Conservation (phyloP, 1,139 yeast species). For the Saccharomycopsis crataegensis region DNA sequence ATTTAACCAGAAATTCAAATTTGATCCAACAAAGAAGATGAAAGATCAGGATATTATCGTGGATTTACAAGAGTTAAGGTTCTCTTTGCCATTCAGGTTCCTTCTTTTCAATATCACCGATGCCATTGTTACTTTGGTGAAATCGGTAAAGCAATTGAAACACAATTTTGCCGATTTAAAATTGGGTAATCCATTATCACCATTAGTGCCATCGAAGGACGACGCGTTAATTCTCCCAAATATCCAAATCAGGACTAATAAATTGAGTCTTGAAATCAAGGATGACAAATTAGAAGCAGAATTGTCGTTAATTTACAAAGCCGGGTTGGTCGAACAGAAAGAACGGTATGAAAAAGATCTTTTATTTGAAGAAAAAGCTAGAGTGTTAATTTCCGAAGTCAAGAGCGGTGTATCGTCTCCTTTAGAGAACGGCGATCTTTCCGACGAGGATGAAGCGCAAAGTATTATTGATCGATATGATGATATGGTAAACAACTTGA, state of each 20-base stretch:
- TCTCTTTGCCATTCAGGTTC: conserved; percentile 15
- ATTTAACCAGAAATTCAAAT: neutral
- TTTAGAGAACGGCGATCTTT: neutral
- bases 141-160: conserved; percentile 49
- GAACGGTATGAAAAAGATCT: conserved; percentile 51
- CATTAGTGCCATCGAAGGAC: conserved; percentile 30
- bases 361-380: conserved; percentile 39
- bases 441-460: no score
- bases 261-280: conserved; percentile 27
- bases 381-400: conserved; percentile 15
- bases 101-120: conserved; percentile 57
- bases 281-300: conserved; percentile 89
- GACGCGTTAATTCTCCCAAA: conserved; percentile 45
- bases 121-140: conserved; percentile 52
- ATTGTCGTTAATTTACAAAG: conserved; percentile 64
- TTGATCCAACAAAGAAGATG: neutral
- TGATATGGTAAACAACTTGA: neutral
- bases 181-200: conserved; percentile 32
- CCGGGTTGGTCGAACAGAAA: conserved; percentile 68
- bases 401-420: neutral
- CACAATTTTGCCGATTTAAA: conserved; percentile 42
- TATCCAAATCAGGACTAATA: conserved; percentile 42
- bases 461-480: neutral
- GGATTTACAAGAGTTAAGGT: conserved; percentile 5
- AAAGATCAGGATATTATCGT: neutral